Evolutionary conservation across 208 protist genomes (phyloP).

Genomic region (Trypanosoma brucei): DNA sequence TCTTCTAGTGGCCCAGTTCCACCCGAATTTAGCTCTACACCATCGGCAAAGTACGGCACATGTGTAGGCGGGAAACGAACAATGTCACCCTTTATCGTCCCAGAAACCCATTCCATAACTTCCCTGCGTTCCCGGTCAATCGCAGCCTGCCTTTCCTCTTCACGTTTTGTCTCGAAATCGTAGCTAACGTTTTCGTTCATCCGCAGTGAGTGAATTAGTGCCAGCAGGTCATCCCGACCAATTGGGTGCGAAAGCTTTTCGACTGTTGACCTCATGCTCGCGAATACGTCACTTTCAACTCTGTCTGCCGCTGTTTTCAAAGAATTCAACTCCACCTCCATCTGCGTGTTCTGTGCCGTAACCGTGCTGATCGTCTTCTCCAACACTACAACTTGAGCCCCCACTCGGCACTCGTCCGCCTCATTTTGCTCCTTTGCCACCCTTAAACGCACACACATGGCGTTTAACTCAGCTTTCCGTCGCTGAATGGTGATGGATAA

Average conservation of each 20-base stretch:
- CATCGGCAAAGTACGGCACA: slow-evolving; percentile 5
- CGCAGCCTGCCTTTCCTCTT: slow-evolving; percentile 9
- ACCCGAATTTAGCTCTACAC: not conserved
- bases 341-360: slow-evolving; percentile 13
- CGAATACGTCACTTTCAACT: slow-evolving; percentile 18
- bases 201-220: slow-evolving; percentile 18
- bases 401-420: slow-evolving; percentile 30
- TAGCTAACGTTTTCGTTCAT: slow-evolving; percentile 20
- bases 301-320: slow-evolving; percentile 9
- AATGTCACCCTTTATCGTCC: slow-evolving; percentile 6
- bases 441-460: slow-evolving; percentile 43
- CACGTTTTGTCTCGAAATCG: slow-evolving; percentile 20
- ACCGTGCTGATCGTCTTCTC: slow-evolving; percentile 10
- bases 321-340: slow-evolving; percentile 21
- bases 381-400: slow-evolving; percentile 37
- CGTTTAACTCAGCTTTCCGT: slow-evolving; percentile 42
- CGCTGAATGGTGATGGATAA: slow-evolving; percentile 44
- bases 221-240: slow-evolving; percentile 18
- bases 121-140: slow-evolving; percentile 16
- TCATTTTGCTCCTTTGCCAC: slow-evolving; percentile 36
- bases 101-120: slow-evolving; percentile 27
- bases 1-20: slow-evolving; percentile 1
- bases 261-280: slow-evolving; percentile 6
- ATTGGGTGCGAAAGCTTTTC: slow-evolving; percentile 19
- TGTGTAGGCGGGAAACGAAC: slow-evolving; percentile 21